phyloP scores from a whole-genome alignment of 306 rosid species.

The cucumber (Cucumis sativus) region DNA sequence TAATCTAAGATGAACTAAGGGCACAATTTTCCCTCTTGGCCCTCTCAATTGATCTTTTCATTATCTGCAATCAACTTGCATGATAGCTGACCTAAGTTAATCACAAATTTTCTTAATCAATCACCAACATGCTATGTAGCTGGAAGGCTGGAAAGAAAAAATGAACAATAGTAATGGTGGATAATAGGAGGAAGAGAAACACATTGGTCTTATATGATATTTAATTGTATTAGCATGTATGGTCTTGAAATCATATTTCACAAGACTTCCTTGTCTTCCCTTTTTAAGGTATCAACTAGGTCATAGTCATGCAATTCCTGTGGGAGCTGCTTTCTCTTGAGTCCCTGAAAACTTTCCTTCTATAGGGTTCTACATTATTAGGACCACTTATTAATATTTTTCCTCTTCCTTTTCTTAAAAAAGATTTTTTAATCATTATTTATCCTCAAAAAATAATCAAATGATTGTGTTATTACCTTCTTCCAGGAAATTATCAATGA shows the following conservation, averaged over 20 bases:
- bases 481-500: slow-evolving; percentile 51
- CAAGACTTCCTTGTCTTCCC: neutral
- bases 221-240: neutral
- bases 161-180: neutral
- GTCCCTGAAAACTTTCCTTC: neutral
- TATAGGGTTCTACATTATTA: neutral
- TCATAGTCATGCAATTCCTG: neutral
- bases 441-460: neutral
- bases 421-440: neutral
- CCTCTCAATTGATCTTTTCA: neutral
- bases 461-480: slow-evolving; percentile 9
- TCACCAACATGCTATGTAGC: neutral
- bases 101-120: neutral
- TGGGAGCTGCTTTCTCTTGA: neutral
- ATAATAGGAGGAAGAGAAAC: neutral
- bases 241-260: neutral
- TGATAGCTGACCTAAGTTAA: neutral
- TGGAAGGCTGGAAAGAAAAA: neutral
- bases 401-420: neutral
- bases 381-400: neutral
- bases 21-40: neutral
- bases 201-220: neutral
- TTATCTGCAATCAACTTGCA: neutral
- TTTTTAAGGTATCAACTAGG: neutral
- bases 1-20: neutral